These are phyloP conservation scores for Ascosphaera apis DNA, from an alignment of 2,329 filamentous ascomycete species.

Conservation along the genomic window DNA sequence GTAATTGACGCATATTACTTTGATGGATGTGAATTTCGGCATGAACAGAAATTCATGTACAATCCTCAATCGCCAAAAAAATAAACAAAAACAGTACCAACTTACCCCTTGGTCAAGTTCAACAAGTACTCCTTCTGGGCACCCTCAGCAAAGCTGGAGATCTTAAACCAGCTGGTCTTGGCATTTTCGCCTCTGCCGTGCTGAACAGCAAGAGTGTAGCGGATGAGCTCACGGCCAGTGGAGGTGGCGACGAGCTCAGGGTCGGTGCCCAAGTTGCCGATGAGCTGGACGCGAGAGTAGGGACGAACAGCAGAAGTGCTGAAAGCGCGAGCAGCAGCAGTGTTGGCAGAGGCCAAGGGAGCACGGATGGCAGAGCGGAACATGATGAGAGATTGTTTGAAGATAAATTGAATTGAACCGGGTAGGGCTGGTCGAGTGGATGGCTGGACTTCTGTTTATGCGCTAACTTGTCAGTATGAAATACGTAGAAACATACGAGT, in stretches of 20 bases:
- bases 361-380: conserved; percentile 27
- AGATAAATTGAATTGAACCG: too few relatives aligned
- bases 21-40: neutral
- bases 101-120: conserved; percentile 64
- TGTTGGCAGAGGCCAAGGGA: conserved; percentile 15
- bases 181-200: conserved; percentile 44
- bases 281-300: conserved; percentile 60
- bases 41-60: neutral
- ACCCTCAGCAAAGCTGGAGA: conserved; percentile 52
- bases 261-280: conserved; percentile 60
- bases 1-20: neutral
- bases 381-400: too few relatives aligned
- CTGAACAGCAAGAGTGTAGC: conserved; percentile 53
- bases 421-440: too few relatives aligned
- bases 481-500: too few relatives aligned
- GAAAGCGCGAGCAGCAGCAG: conserved; percentile 42
- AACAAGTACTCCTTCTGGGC: conserved; percentile 48
- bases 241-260: conserved; percentile 53
- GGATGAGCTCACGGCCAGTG: conserved; percentile 49
- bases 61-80: neutral
- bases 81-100: conserved; percentile 9
- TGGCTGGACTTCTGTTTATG: too few relatives aligned
- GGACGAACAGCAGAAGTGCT: conserved; percentile 38
- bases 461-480: too few relatives aligned
- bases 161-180: conserved; percentile 64